A percentile compares a stretch with the other conserved stretches of the same genome.
Conservation (phyloP, 768 basidiomycete genomes). For the Suillus plorans region DNA sequence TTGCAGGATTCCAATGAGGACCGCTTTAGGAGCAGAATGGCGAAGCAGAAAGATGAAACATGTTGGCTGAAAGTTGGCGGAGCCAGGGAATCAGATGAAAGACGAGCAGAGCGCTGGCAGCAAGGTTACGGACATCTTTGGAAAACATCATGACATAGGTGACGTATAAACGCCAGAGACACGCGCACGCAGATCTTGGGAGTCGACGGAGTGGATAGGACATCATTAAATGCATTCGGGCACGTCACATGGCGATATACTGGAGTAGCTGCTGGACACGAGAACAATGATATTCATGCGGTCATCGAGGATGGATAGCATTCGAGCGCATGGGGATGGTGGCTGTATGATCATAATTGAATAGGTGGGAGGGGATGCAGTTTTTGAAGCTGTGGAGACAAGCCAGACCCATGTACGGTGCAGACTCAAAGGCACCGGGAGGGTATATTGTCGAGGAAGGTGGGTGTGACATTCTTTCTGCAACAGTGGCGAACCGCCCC, state of each 20-base stretch:
- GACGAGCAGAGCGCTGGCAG: too few relatives aligned
- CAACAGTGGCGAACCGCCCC: not conserved
- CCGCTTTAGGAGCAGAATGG: too few relatives aligned
- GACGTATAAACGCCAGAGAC: too few relatives aligned
- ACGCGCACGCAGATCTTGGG: too few relatives aligned
- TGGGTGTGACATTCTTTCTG: not conserved
- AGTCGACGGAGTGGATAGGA: too few relatives aligned
- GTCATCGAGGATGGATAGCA: not conserved
- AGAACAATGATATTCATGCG: not conserved
- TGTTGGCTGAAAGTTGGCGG: too few relatives aligned
- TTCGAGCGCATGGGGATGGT: not conserved
- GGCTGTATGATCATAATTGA: not conserved
- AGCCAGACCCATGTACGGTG: not conserved
- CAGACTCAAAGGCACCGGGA: not conserved
- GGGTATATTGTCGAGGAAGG: not conserved
- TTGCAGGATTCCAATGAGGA: too few relatives aligned
- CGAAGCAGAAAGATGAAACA: too few relatives aligned
- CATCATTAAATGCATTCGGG: not conserved
- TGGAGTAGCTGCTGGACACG: not conserved
- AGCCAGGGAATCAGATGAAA: too few relatives aligned
- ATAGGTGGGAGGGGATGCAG: not conserved
- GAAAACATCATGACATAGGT: too few relatives aligned
- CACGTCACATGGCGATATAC: not conserved
- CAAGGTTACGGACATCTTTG: too few relatives aligned
- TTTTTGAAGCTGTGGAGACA: not conserved